These are phyloP conservation scores for Talaromyces sp. DNA, from an alignment of 2,329 filamentous ascomycete genomes.

Conservation along the genomic window DNA sequence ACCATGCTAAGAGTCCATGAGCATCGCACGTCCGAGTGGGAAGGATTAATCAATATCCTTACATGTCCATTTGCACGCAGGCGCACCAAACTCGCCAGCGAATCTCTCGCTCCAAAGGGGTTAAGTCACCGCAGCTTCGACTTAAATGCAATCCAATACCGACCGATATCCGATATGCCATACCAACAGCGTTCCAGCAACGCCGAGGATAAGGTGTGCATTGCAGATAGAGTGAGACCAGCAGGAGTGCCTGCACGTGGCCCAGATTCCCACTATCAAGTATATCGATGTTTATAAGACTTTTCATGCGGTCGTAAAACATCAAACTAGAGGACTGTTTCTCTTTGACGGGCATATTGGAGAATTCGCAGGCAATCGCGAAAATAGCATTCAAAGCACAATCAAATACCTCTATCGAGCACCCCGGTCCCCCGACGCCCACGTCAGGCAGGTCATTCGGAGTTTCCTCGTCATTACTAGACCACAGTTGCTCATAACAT, in stretches of 20 bases:
- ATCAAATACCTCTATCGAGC: neutral
- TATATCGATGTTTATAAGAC: neutral
- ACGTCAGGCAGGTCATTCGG: neutral
- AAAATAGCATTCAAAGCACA: neutral
- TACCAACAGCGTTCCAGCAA: neutral
- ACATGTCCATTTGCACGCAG: neutral
- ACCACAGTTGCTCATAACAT: neutral
- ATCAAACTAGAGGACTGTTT: neutral
- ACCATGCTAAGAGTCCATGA: neutral
- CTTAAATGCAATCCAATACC: neutral
- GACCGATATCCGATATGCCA: neutral
- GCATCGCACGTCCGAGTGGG: no score
- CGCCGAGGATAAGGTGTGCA: neutral
- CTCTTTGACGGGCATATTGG: neutral
- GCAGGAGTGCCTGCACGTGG: neutral
- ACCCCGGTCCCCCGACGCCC: neutral
- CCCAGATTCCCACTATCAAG: neutral
- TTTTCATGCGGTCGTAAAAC: neutral
- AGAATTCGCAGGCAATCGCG: neutral
- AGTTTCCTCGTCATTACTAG: neutral
- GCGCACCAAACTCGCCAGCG: neutral
- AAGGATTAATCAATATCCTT: neutral
- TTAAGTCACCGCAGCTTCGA: neutral
- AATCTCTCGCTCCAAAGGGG: neutral
- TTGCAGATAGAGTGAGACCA: neutral